phyloP scores from a whole-genome alignment of 257 asterid species.

The Ehretia macrophylla region DNA sequence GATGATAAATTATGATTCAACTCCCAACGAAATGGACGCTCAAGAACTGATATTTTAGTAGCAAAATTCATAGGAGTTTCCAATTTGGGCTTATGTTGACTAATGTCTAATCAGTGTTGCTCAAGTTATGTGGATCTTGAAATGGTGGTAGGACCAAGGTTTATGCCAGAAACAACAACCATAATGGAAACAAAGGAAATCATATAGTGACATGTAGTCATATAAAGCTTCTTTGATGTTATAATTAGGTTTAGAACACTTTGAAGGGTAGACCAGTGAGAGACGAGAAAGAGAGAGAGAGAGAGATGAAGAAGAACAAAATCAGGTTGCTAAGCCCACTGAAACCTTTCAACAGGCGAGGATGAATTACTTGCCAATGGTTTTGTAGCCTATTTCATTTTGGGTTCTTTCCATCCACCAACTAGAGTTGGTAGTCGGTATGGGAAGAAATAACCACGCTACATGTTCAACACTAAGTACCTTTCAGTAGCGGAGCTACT shows the following conservation, averaged over 20 bases:
- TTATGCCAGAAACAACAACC: constrained; percentile 19
- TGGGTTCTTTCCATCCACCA: too few species aligned
- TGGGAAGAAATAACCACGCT: too few species aligned
- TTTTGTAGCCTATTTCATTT: too few species aligned
- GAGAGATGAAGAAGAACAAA: not conserved
- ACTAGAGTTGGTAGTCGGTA: too few species aligned
- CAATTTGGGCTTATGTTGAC: constrained; percentile 29
- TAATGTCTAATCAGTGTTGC: constrained; percentile 26
- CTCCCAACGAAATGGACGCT: constrained; percentile 21
- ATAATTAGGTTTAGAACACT: constrained; percentile 2
- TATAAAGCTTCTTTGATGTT: not conserved
- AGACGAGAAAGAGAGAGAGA: too few species aligned
- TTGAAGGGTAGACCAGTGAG: not conserved
- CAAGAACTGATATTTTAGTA: not conserved
- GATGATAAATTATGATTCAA: constrained; percentile 63
- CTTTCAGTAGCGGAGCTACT: too few species aligned
- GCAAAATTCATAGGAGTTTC: constrained; percentile 26
- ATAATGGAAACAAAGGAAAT: constrained; percentile 41
- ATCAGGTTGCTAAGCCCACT: not conserved
- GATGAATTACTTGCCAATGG: not conserved
- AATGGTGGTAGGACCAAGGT: constrained; percentile 17
- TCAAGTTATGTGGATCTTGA: constrained; percentile 27
- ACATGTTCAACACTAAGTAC: too few species aligned
- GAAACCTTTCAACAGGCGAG: not conserved
- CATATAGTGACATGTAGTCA: constrained; percentile 34